phyloP scores from a whole-genome alignment of 2,329 filamentous ascomycete species.

The Fusarium sp. region DNA sequence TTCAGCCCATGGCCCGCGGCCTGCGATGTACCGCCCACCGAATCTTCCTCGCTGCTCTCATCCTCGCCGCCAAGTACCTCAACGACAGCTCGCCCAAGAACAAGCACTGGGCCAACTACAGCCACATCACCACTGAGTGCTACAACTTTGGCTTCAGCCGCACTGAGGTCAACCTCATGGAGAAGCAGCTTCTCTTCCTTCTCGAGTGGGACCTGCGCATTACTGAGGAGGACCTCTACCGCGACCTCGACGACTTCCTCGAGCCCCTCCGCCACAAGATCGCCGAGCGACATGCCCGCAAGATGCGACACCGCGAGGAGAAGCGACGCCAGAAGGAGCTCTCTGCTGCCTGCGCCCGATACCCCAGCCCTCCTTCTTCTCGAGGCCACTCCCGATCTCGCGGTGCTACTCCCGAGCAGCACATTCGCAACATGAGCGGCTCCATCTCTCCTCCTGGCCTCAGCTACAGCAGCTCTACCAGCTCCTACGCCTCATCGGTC shows the following conservation, averaged over 20 bases:
- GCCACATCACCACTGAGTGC: constrained; percentile 73
- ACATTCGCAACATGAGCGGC: constrained; percentile 53
- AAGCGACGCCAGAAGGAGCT: constrained; percentile 55
- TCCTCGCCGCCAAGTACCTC: constrained; percentile 93
- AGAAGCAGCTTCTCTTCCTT: constrained; percentile 96
- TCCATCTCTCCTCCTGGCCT: constrained; percentile 59
- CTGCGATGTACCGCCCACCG: constrained; percentile 97
- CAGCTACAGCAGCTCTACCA: constrained; percentile 61
- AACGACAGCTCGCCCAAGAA: constrained; percentile 99
- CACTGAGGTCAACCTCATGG: constrained; percentile 98
- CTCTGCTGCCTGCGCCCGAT: constrained; percentile 51
- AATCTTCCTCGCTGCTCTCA: constrained; percentile 92
- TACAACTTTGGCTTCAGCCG: constrained; percentile 89
- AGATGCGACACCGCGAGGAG: constrained; percentile 62
- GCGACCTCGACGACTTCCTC: constrained; percentile 88
- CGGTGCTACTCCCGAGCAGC: constrained; percentile 56
- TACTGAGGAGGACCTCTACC: constrained; percentile 85
- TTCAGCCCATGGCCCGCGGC: constrained; percentile 95
- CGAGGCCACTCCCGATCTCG: constrained; percentile 57
- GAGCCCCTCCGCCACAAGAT: constrained; percentile 79
- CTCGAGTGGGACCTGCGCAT: constrained; percentile 95
- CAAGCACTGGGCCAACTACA: constrained; percentile 99
- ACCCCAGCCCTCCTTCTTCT: constrained; percentile 61
- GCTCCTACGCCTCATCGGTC: constrained; percentile 62
- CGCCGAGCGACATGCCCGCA: constrained; percentile 62